These are phyloP conservation scores for Daldinia eschscholtzii DNA, from an alignment of 2,329 filamentous ascomycete species.

Conservation along the genomic window DNA sequence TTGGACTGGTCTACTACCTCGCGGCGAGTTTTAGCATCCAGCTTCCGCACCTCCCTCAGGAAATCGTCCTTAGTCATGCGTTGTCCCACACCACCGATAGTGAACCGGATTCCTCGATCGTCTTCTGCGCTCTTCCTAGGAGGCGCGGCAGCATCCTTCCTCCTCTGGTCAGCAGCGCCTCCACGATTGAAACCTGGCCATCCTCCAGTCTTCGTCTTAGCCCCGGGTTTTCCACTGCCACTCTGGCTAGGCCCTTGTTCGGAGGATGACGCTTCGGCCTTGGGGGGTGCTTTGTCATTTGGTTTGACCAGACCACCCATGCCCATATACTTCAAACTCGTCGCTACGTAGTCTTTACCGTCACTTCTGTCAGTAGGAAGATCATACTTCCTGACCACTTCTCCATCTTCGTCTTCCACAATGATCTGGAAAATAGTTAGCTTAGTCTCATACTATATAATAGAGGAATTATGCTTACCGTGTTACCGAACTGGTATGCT, in stretches of 20 bases:
- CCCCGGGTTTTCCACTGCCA: conserved; percentile 40
- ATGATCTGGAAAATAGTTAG: conserved; percentile 73
- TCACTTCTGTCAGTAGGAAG: conserved; percentile 69
- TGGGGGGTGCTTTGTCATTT: conserved; percentile 53
- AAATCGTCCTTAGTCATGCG: conserved; percentile 87
- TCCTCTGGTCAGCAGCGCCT: conserved; percentile 54
- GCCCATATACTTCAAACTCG: conserved; percentile 67
- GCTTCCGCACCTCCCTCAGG: conserved; percentile 77
- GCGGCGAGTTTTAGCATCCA: conserved; percentile 74
- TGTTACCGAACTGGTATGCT: conserved; percentile 88
- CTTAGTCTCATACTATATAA: neutral
- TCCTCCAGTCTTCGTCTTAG: conserved; percentile 58
- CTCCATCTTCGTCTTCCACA: conserved; percentile 87
- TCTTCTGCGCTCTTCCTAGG: conserved; percentile 68
- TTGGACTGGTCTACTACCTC: conserved; percentile 66
- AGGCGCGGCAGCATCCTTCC: conserved; percentile 53
- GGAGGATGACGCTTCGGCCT: conserved; percentile 48
- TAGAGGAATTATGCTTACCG: conserved; percentile 59
- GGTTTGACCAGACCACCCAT: conserved; percentile 61
- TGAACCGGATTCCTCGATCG: conserved; percentile 80
- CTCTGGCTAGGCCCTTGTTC: conserved; percentile 46
- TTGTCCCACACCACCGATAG: conserved; percentile 77
- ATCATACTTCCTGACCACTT: conserved; percentile 87
- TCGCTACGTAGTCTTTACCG: conserved; percentile 57
- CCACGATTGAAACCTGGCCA: conserved; percentile 63